A percentile compares a stretch with the other conserved stretches of the same genome.
Conservation (phyloP, 169 alveolate species). For the Besnoitia besnoiti region DNA sequence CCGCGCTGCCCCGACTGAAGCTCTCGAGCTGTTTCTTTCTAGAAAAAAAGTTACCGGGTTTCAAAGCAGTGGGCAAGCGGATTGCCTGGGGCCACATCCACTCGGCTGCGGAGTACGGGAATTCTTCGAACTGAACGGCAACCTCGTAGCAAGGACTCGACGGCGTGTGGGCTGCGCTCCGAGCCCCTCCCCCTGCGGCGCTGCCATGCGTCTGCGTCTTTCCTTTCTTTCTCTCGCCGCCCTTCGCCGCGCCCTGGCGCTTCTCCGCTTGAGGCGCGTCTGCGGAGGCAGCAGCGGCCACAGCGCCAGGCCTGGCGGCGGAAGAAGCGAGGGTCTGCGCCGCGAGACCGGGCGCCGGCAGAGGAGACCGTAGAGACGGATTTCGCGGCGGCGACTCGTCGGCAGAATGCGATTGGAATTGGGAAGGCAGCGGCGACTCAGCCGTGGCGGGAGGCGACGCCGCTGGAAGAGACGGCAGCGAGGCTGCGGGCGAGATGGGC, state of each 20-base stretch:
- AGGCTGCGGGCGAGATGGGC: not conserved
- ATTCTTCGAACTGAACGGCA: constrained; percentile 39
- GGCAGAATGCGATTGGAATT: too few relatives aligned
- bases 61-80: not conserved
- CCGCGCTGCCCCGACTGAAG: too few relatives aligned
- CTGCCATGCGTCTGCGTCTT: not conserved
- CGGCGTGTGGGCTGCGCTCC: not conserved
- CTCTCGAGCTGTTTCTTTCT: too few relatives aligned
- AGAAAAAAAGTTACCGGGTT: constrained; percentile 24
- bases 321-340: too few relatives aligned
- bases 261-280: not conserved
- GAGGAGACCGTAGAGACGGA: too few relatives aligned
- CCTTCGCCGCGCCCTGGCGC: not conserved
- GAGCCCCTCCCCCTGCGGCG: not conserved
- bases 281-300: not conserved
- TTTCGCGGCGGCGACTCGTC: too few relatives aligned
- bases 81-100: constrained; percentile 24
- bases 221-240: not conserved
- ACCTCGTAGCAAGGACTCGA: not conserved
- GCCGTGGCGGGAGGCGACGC: too few relatives aligned
- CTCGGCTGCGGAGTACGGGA: constrained; percentile 12
- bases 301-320: not conserved
- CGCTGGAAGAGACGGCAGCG: too few relatives aligned
- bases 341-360: too few relatives aligned
- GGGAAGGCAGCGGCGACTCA: too few relatives aligned